These are phyloP conservation scores for Serendipita sp. DNA, from an alignment of 768 basidiomycete genomes.

Conservation along the genomic window DNA sequence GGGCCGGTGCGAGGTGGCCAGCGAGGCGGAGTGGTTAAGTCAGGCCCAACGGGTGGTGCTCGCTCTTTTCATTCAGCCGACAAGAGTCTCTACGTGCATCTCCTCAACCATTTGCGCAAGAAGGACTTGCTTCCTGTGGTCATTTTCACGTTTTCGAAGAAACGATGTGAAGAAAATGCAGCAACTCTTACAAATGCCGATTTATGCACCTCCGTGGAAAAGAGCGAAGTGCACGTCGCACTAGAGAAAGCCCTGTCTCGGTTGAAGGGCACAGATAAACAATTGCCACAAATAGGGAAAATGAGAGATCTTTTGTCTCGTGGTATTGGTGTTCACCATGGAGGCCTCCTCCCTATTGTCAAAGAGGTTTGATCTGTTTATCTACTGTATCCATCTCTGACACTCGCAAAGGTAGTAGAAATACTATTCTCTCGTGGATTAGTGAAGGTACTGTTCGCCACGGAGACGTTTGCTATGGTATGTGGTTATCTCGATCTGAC, in stretches of 20 bases:
- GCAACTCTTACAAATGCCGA: slow-evolving; percentile 75
- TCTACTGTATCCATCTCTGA: not conserved
- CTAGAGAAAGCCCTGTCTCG: slow-evolving; percentile 84
- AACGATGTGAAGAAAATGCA: slow-evolving; percentile 93
- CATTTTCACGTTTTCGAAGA: slow-evolving; percentile 94
- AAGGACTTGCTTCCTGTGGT: slow-evolving; percentile 81
- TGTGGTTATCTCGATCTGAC: slow-evolving; percentile 11
- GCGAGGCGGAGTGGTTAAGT: slow-evolving; percentile 19
- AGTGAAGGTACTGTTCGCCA: slow-evolving; percentile 93
- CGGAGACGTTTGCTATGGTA: slow-evolving; percentile 99
- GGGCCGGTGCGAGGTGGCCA: slow-evolving; percentile 26
- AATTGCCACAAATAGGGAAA: slow-evolving; percentile 78
- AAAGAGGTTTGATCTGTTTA: slow-evolving; percentile 57
- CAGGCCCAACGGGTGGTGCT: slow-evolving; percentile 29
- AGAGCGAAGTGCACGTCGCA: slow-evolving; percentile 90
- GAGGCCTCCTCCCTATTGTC: slow-evolving; percentile 86
- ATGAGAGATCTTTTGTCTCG: slow-evolving; percentile 82
- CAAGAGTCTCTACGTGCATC: slow-evolving; percentile 86
- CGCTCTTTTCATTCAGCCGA: slow-evolving; percentile 56
- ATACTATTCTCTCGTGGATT: slow-evolving; percentile 89
- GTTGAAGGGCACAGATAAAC: slow-evolving; percentile 86
- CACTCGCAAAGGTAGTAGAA: slow-evolving; percentile 66
- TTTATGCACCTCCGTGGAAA: slow-evolving; percentile 76
- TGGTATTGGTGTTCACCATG: slow-evolving; percentile 96
- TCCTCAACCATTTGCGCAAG: slow-evolving; percentile 76